Evolutionary conservation across 805 yeast species (phyloP), one percentile per base, ranked within the genome.

Genomic region (Brettanomyces sp.): DNA sequence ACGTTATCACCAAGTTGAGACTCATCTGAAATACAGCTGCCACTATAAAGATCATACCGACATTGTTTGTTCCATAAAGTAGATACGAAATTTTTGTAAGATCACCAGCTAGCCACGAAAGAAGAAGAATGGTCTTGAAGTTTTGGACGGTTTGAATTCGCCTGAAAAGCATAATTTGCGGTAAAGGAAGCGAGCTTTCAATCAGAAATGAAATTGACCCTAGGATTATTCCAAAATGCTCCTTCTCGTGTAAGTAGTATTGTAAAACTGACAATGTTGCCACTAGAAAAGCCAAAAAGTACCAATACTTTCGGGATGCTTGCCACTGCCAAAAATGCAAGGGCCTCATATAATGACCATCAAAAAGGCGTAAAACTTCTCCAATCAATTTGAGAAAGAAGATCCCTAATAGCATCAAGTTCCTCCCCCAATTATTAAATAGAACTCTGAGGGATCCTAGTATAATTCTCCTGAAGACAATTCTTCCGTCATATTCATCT

Each of bases 41-140:
- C 42, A 77, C 57, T 7, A 84, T 70, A 59, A 85, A 85, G 5
- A 85, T 68, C 5, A 66, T 53, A 2, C 89, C 80, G 28, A 85
- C 76, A 52, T 85, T 74, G 45, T 74, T 74, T 1, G 93, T 84
- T 13, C 95, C 95, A 61, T 73, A 85, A n/a, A 85, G 55, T 45
- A 86, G 67, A 56, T 85, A 86, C 44, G 81, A 69, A 23, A 87
- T 76, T 60, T 90, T 90, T 36, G 87, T 74, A 37, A 82, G 68
- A 64, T 89, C 97, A 47, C 96, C 96, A 49, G 91, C 82, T 4
- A 89, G 68, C 97, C 97, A 89, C 56, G 90, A 82, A 18, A 88
- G 64, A 35, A 89, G 60, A 33, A 89, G 66, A 25, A 91, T 77
- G 43, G 80, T 69, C 56, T 88, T 82, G 66, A 89, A 89, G 49